Evolutionary conservation across 1,284 basidiomycete genomes (phyloP), one percentile per base, ranked within the genome.

Genomic region (Ganoderma meredithae): DNA sequence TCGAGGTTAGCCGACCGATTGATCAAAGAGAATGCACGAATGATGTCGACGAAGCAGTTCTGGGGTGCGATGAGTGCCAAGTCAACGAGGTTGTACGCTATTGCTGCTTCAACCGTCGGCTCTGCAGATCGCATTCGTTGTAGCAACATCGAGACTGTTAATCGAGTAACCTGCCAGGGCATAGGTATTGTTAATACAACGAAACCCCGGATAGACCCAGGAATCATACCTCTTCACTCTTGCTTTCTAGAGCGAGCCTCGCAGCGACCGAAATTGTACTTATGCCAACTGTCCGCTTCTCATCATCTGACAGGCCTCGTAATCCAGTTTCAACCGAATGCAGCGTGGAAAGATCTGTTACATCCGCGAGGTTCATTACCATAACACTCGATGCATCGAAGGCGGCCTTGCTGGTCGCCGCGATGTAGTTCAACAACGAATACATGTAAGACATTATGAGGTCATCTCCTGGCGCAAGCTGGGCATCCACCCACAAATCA

Each of bases 371-470:
- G 75, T 63, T 71, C 62, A 69, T 78, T 52, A 9, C 87, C 79
- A 31, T 84, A 68, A 64, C 85, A 80, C 25, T 83, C 76, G 71
- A 79, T 80, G 79, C 83, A 65, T 90, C 92, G 49, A 86, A 86
- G 52, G 89, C 85, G 65, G 91, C 95, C 79, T 91, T 92, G 81
- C 88, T 94, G 19, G 90, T 93, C 44, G 89, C 90, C 2, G 92
- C 90, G 66, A 98, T 92, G 76, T 95, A 94, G 77, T 98, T 98
- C 69, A 99, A 86, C 17, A 99, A 86, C 10, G 96, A 97, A 79
- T 99, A 98, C 89, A 98, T 94, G 73, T 96, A 96, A 2, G 96
- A 98, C 86, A 97, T 92, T 75, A 96, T 88, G 59, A 97, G 87
- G 78, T 97, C 96, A 74, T 97, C 95, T 64, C 94, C 94, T 8